Percentiles rank a stretch among this genome's conserved stretches.
phyloP scores from a whole-genome alignment of 305 asterid species.

The Solanum hybrid region DNA sequence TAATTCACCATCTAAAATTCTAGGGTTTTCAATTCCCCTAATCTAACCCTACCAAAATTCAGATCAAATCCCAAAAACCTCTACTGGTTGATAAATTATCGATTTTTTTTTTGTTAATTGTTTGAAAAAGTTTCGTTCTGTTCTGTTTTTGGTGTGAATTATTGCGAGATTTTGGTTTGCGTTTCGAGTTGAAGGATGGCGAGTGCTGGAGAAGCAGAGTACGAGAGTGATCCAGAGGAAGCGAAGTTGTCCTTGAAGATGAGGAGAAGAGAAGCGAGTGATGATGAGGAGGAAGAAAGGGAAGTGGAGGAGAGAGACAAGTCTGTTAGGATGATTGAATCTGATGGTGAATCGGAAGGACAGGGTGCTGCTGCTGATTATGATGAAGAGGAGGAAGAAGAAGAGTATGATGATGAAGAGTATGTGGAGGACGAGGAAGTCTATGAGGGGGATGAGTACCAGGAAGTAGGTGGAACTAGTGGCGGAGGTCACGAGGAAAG shows the following conservation, averaged over 20 bases:
- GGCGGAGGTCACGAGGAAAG: slow-evolving; percentile 13
- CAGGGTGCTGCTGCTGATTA: slow-evolving; percentile 80
- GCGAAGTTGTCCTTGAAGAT: slow-evolving; percentile 74
- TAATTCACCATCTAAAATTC: not conserved
- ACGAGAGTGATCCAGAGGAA: slow-evolving; percentile 99
- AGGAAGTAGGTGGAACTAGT: slow-evolving; percentile 14
- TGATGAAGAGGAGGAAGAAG: slow-evolving; percentile 38
- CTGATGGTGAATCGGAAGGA: slow-evolving; percentile 69
- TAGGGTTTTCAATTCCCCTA: slow-evolving; percentile 26
- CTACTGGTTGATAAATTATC: not conserved
- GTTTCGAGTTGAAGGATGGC: slow-evolving; percentile 35
- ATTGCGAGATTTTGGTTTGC: not conserved
- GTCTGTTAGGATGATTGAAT: slow-evolving; percentile 41
- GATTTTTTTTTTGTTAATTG: not conserved
- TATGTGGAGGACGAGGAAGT: slow-evolving; percentile 20
- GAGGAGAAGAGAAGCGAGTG: slow-evolving; percentile 92
- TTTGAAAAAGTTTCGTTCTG: not conserved
- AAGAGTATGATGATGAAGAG: not conserved
- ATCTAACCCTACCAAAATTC: not conserved
- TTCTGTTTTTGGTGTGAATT: slow-evolving; percentile 3
- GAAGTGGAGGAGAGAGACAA: slow-evolving; percentile 19
- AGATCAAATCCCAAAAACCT: not conserved
- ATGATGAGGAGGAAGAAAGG: slow-evolving; percentile 52
- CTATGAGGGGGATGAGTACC: slow-evolving; percentile 33
- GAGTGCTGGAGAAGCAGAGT: slow-evolving; percentile 38